Percentiles rank a stretch among this genome's conserved stretches.
Evolutionary conservation across 805 yeast genomes (phyloP).

Genomic region (Sugiyamaella mastotermitis): DNA sequence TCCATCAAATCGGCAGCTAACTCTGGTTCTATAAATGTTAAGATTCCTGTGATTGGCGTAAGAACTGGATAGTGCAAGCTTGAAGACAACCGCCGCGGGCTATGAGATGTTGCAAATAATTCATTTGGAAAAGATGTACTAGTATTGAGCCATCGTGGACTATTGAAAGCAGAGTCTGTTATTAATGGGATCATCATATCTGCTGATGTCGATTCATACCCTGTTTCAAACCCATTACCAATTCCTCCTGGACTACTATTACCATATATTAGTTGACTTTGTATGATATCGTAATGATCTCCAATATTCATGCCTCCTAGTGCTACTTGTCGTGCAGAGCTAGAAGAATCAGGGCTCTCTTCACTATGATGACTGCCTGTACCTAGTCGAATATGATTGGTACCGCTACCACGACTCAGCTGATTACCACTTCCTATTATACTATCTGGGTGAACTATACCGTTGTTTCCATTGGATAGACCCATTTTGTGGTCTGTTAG

Average conservation of each 20-base stretch:
- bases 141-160: slow-evolving; percentile 14
- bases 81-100: neutral
- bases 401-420: neutral
- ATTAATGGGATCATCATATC: no score
- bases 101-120: slow-evolving; percentile 8
- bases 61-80: slow-evolving; percentile 17
- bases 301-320: neutral
- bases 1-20: slow-evolving; percentile 24
- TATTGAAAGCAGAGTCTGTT: slow-evolving; percentile 3
- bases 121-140: slow-evolving; percentile 10
- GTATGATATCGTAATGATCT: neutral
- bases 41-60: slow-evolving; percentile 11
- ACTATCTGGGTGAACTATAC: neutral
- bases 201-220: no score
- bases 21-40: slow-evolving; percentile 18
- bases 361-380: no score
- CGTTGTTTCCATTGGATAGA: neutral
- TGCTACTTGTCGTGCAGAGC: no score
- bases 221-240: no score
- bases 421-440: neutral
- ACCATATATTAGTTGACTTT: neutral
- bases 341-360: no score
- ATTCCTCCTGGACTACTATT: no score
- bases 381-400: no score
- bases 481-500: neutral